Evolutionary conservation across 2,329 filamentous ascomycete species (phyloP), one percentile per base, ranked within the genome.

Genomic region (Leptographium procerum): DNA sequence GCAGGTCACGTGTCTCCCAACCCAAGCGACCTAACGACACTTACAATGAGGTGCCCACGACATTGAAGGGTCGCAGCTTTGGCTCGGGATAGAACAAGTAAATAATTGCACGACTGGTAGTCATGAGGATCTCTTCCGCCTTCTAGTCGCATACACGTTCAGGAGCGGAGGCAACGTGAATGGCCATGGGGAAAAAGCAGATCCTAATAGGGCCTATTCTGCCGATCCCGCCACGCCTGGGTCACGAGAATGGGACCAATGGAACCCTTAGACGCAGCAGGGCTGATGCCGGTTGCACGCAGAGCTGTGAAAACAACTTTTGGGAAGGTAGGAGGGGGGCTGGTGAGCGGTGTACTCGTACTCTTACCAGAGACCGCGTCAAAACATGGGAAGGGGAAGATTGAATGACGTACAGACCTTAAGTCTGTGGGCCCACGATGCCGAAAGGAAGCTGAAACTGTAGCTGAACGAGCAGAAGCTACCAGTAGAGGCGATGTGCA

Each of bases 401-500:
- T n/a, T n/a, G n/a, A 59, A 60, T n/a, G 9, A n/a, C 22, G 28
- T 4, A 55, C 67, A 28, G 61, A 80, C 77, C 70, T 84, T 80
- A 0, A 79, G 75, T n/a, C 78, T 77, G 61, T 83, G 83, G 0
- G 83, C 78, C 80, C 80, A 84, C 0, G 79, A 73, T 1, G 78
- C 75, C 0, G 80, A 78, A 0, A 80, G 80, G 50, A 83, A 81
- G 0, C 80, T 78, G 61, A 83, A 71, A 55, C 77, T 81, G 64
- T 81, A 83, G 0, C 80, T 80, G 55, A 83, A 72, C 9, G 79
- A 77, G 65, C 81, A 84, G 50, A 83, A n/a, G n/a, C n/a, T 69
- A 65, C 83, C 83, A 47, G 83, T 77, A 64, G 82, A 82, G 13
- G 76, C 69, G 26, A 82, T 74, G 64, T 79, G 82, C 4, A 71